These are phyloP conservation scores for Amoeboradix gromovi DNA, from an alignment of 371 early-diverging fungal species.

Conservation along the genomic window DNA sequence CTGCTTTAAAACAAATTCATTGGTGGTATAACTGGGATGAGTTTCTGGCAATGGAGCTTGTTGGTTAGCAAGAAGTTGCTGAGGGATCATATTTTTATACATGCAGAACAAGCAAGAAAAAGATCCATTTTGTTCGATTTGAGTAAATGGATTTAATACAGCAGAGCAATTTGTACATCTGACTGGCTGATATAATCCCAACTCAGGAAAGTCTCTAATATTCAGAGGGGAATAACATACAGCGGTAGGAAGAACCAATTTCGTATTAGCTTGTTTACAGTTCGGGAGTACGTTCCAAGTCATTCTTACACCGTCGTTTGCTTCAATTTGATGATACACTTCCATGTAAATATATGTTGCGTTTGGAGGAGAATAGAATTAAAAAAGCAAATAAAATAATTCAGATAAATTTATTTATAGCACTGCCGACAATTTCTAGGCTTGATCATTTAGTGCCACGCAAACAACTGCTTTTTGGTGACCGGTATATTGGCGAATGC, in stretches of 20 bases:
- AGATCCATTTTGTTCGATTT: conserved; percentile 71
- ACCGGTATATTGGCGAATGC: conserved; percentile 58
- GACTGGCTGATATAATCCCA: conserved; percentile 85
- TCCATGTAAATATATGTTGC: too few relatives aligned
- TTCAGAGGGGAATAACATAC: conserved; percentile 90
- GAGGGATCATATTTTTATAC: conserved; percentile 85
- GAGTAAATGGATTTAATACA: conserved; percentile 81
- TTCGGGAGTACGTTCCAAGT: conserved; percentile 98
- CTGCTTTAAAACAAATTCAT: conserved; percentile 68
- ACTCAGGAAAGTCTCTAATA: conserved; percentile 49
- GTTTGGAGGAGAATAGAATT: too few relatives aligned
- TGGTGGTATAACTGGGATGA: conserved; percentile 36
- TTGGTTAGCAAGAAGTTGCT: conserved; percentile 42
- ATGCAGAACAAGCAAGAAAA: conserved; percentile 95
- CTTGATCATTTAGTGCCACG: conserved; percentile 48
- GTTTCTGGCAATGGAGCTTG: conserved; percentile 81
- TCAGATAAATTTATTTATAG: too few relatives aligned
- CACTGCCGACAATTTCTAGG: neutral
- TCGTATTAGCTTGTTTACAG: conserved; percentile 64
- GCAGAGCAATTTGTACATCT: conserved; percentile 88
- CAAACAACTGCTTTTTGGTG: conserved; percentile 71
- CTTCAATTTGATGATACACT: conserved; percentile 10
- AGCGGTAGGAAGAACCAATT: conserved; percentile 84
- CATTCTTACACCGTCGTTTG: conserved; percentile 29
- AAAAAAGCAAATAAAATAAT: too few relatives aligned